Evolutionary conservation across 129 eudicot species (phyloP), one percentile per base, ranked within the genome.

Genomic region (Tagetes erecta): DNA sequence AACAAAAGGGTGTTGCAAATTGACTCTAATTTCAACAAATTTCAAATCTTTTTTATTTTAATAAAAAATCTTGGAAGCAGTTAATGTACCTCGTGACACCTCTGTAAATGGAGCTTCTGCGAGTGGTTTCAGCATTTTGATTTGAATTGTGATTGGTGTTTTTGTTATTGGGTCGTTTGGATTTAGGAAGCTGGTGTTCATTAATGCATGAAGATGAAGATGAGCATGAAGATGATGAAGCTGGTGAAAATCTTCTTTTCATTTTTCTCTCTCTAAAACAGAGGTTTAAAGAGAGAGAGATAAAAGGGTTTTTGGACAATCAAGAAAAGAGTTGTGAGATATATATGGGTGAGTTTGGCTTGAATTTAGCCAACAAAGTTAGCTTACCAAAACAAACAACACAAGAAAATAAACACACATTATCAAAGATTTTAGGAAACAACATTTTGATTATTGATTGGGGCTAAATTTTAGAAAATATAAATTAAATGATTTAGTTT

Each of bases 71-170:
- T 46, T 77, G 27, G 27, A 20, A 20, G 69, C 67, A 68, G 58
- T 5, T 38, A 53, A 9, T 9, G 2, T 8, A 93, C 98, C 91
- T 93, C 31, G 98, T 93, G 79, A 93, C 98, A 47, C 98, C 98
- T 84, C 89, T 86, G 89, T 83, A 93, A 77, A 90, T 83, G 78
- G 98, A 93, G 84, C 97, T 93, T 80, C 96, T 84, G 33, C 80
- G 75, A 30, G 86, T 67, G 73, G 81, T 76, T 41, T 85, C 71
- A 56, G 87, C 81, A 78, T 73, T 80, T 59, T 65, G 57, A 74
- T 44, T 80, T 49, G 80, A 80, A 47, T 49, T 66, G 27, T 67
- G 77, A 11, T 51, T 52, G 57, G 49, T 62, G 53, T 7, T 77
- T 5, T 64, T 79, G 39, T 73, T 84, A 40, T 72, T 84, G 53